These are phyloP conservation scores for Arthrinium puccinioides DNA, from an alignment of 2,329 filamentous ascomycete species.

Conservation along the genomic window DNA sequence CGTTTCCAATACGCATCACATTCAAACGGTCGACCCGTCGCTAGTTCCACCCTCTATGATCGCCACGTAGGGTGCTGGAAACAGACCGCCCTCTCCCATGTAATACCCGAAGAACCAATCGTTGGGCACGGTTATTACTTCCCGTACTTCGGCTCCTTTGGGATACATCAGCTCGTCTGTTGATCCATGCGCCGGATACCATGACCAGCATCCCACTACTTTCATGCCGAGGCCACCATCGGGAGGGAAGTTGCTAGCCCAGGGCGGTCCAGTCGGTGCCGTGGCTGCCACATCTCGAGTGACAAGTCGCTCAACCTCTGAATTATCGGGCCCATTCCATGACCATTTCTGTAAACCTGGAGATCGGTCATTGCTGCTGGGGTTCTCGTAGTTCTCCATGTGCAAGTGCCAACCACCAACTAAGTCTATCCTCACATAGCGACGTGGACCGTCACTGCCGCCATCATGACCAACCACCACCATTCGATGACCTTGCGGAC, in stretches of 20 bases:
- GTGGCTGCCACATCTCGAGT: slow-evolving; percentile 41
- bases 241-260: slow-evolving; percentile 52
- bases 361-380: slow-evolving; percentile 17
- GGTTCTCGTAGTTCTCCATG: slow-evolving; percentile 41
- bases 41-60: slow-evolving; percentile 24
- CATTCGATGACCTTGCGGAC: slow-evolving; percentile 77
- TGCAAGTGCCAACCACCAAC: slow-evolving; percentile 71
- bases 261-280: slow-evolving; percentile 25
- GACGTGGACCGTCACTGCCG: slow-evolving; percentile 56
- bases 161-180: slow-evolving; percentile 80
- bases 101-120: slow-evolving; percentile 89
- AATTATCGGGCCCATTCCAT: slow-evolving; percentile 34
- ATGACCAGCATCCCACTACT: slow-evolving; percentile 65
- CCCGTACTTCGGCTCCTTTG: slow-evolving; percentile 70
- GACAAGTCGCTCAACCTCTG: slow-evolving; percentile 38
- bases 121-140: slow-evolving; percentile 80
- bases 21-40: slow-evolving; percentile 1
- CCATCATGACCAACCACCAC: slow-evolving; percentile 70
- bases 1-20: no score
- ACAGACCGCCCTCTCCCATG: slow-evolving; percentile 71
- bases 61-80: slow-evolving; percentile 71
- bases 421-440: slow-evolving; percentile 62
- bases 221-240: slow-evolving; percentile 65
- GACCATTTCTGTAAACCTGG: slow-evolving; percentile 40
- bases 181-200: slow-evolving; percentile 60